Percentiles rank a stretch among this genome's conserved stretches.
Conservation (phyloP, 2,329 filamentous ascomycete genomes). For the Claviceps monticola region DNA sequence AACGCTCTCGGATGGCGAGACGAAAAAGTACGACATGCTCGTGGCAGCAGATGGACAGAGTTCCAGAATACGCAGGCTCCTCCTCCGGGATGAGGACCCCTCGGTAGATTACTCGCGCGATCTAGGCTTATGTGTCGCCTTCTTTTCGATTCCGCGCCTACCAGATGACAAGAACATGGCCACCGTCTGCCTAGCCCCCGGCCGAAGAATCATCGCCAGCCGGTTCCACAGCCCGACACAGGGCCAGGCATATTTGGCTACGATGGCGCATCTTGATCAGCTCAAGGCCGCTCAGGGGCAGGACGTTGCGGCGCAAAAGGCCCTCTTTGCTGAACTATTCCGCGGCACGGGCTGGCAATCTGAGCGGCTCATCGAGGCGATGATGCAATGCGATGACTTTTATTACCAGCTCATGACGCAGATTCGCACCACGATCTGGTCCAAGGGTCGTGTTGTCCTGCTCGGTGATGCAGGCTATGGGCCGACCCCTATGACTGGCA, state of each 20-base stretch:
- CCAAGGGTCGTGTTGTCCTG: conserved; percentile 25
- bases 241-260: conserved; percentile 11
- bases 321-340: conserved; percentile 23
- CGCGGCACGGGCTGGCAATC: conserved; percentile 31
- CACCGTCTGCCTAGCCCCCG: conserved; percentile 18
- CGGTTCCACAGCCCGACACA: conserved; percentile 12
- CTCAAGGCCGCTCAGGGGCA: conserved; percentile 10
- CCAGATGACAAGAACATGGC: conserved; percentile 10
- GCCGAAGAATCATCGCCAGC: conserved; percentile 21
- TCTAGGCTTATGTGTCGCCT: conserved; percentile 20
- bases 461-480: conserved; percentile 36
- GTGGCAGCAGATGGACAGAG: conserved; percentile 39
- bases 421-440: conserved; percentile 26
- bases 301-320: conserved; percentile 17
- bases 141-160: conserved; percentile 24
- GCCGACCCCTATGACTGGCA: conserved; percentile 31
- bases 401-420: conserved; percentile 29
- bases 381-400: conserved; percentile 26
- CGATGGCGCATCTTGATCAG: conserved; percentile 12
- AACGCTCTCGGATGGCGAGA: conserved; percentile 29
- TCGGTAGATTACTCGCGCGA: conserved; percentile 6
- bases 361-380: conserved; percentile 20
- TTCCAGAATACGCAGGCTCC: conserved; percentile 6
- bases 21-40: conserved; percentile 33
- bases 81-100: conserved; percentile 17